Evolutionary conservation across 495 filamentous ascomycete genomes (phyloP).

Genomic region (Beverwykella pulmonaria): DNA sequence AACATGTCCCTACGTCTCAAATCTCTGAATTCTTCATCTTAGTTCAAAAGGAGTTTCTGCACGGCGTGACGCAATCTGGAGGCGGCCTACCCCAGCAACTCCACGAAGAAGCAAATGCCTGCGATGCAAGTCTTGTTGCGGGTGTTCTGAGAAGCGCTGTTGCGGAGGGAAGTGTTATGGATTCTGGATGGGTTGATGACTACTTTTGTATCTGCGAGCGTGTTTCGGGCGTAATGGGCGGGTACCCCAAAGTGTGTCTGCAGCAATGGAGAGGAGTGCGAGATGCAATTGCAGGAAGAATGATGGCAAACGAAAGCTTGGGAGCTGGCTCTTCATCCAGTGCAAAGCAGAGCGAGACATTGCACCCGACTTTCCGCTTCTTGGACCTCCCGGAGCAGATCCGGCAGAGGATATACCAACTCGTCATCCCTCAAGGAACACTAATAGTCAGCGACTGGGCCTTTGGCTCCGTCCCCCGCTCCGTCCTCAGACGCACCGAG

Average conservation of each 20-base stretch:
- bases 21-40: background rate
- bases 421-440: background rate
- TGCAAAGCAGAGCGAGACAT: background rate
- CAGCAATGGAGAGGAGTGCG: conserved; percentile 4
- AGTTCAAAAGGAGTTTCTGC: background rate
- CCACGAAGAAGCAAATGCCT: background rate
- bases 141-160: background rate
- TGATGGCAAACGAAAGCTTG: background rate
- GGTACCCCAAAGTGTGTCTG: conserved; percentile 13
- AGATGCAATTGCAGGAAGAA: background rate
- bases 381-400: conserved; percentile 13
- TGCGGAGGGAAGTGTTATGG: conserved; percentile 10
- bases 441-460: conserved; percentile 18
- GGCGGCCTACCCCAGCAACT: conserved; percentile 1
- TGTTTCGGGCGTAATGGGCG: background rate
- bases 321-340: background rate
- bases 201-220: conserved; percentile 7
- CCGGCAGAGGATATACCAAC: conserved; percentile 1
- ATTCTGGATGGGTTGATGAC: conserved; percentile 19
- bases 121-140: background rate
- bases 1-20: background rate
- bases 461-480: conserved; percentile 3
- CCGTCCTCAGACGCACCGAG: conserved; percentile 10
- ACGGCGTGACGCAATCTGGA: background rate
- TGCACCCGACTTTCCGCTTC: conserved; percentile 20